phyloP scores from a whole-genome alignment of 73 alveolate species.

The Durusdinium trenchii region DNA sequence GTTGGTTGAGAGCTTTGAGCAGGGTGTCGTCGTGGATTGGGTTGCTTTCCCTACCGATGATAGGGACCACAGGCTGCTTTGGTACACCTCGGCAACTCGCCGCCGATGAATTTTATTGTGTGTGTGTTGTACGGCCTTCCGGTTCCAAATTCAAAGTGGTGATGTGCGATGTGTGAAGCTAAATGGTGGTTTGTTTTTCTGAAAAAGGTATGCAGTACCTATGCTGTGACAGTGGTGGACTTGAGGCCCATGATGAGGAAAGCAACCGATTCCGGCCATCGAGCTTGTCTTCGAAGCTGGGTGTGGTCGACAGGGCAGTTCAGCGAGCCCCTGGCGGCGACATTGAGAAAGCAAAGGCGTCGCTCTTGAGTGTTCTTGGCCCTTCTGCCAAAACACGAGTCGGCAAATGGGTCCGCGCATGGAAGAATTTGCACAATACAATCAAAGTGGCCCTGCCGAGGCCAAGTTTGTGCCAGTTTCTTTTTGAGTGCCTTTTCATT shows the following conservation, averaged over 20 bases:
- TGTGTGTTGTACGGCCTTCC: neutral
- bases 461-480: neutral
- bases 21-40: neutral
- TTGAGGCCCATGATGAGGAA: slow-evolving; percentile 27
- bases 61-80: neutral
- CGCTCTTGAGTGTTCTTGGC: neutral
- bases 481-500: neutral
- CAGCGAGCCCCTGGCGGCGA: neutral
- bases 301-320: neutral
- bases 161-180: no score
- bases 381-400: neutral
- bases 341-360: neutral
- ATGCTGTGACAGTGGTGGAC: neutral
- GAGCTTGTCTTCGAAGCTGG: neutral
- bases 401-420: slow-evolving; percentile 15
- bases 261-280: neutral
- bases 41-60: neutral
- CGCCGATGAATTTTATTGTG: no score
- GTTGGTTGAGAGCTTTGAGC: neutral
- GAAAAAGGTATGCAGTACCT: neutral
- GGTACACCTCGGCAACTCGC: neutral
- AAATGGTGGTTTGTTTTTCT: no score
- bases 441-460: neutral
- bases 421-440: neutral
- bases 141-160: no score